Evolutionary conservation across 2,329 filamentous ascomycete species (phyloP).

Genomic region (Cyclaneusma minus): DNA sequence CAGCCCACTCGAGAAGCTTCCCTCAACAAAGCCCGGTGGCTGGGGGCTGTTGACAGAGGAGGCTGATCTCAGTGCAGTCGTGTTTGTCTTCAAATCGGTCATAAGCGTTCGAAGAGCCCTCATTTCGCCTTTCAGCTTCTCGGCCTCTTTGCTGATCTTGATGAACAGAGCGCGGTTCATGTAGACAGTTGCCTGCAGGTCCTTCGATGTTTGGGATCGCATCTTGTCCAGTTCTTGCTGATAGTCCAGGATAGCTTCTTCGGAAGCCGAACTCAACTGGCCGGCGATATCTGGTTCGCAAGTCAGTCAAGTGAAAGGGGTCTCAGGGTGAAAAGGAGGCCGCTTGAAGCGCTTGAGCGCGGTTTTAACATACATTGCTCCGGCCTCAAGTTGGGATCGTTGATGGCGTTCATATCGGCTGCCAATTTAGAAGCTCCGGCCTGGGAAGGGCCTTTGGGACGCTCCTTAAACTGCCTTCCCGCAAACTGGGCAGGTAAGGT

Average conservation of each 20-base stretch:
- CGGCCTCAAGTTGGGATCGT: slow-evolving; percentile 62
- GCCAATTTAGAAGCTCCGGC: slow-evolving; percentile 38
- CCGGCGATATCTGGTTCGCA: slow-evolving; percentile 17
- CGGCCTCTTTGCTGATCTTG: slow-evolving; percentile 97
- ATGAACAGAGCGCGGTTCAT: slow-evolving; percentile 98
- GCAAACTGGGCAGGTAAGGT: slow-evolving; percentile 37
- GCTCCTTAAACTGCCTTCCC: slow-evolving; percentile 8
- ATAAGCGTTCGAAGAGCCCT: slow-evolving; percentile 77
- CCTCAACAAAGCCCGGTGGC: slow-evolving; percentile 30
- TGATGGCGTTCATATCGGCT: slow-evolving; percentile 63
- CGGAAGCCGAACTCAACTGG: slow-evolving; percentile 20
- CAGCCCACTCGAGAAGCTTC: slow-evolving; percentile 35
- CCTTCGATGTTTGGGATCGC: slow-evolving; percentile 24
- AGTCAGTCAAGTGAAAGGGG: slow-evolving; percentile 5
- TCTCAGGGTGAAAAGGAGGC: background rate
- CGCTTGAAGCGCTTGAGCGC: background rate
- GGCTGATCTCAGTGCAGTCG: slow-evolving; percentile 45
- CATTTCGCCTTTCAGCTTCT: slow-evolving; percentile 96
- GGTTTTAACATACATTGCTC: slow-evolving; percentile 51
- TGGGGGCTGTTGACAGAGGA: slow-evolving; percentile 36
- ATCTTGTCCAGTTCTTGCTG: slow-evolving; percentile 15
- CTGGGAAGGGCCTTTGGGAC: slow-evolving; percentile 12
- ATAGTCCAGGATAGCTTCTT: slow-evolving; percentile 19
- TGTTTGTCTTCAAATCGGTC: slow-evolving; percentile 76
- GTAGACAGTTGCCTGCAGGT: slow-evolving; percentile 89